Percentiles rank a stretch among this genome's conserved stretches.
These are phyloP conservation scores for Lenzites betulinus DNA, from an alignment of 768 basidiomycete species.

Conservation along the genomic window DNA sequence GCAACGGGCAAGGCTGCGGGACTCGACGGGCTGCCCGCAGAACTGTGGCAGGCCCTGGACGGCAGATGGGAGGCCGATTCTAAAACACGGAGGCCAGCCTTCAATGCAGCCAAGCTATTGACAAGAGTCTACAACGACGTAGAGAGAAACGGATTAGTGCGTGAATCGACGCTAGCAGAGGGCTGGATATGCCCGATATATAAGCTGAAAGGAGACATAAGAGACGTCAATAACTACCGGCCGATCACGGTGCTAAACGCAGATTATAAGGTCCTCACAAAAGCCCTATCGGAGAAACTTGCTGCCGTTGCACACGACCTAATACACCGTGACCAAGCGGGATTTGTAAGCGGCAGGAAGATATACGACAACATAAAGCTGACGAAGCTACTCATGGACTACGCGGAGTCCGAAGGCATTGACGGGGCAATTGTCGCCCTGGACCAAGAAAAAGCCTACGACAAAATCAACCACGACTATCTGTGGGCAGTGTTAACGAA, in stretches of 20 bases:
- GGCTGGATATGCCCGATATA: slow-evolving; percentile 43
- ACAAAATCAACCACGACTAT: slow-evolving; percentile 17
- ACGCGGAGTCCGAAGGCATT: slow-evolving; percentile 9
- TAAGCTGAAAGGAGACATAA: too few species aligned
- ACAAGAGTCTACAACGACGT: slow-evolving; percentile 2
- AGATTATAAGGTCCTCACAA: slow-evolving; percentile 25
- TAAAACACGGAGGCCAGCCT: too few species aligned
- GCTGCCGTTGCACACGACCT: slow-evolving; percentile 12
- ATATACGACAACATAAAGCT: slow-evolving; percentile 39
- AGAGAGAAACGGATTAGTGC: neutral
- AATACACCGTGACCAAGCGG: slow-evolving; percentile 41
- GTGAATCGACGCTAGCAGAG: slow-evolving; percentile 23
- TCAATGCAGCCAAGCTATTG: too few species aligned
- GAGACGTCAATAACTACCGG: slow-evolving; percentile 18
- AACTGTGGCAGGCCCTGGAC: too few species aligned
- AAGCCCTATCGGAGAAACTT: slow-evolving; percentile 24
- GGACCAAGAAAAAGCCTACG: too few species aligned
- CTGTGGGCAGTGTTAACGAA: slow-evolving; percentile 11
- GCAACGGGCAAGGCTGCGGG: too few species aligned
- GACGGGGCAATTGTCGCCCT: too few species aligned
- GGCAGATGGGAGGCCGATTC: too few species aligned
- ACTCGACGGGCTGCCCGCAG: too few species aligned
- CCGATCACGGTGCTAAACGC: slow-evolving; percentile 33
- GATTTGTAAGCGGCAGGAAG: slow-evolving; percentile 36
- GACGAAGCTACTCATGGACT: slow-evolving; percentile 18